Evolutionary conservation across 2,329 filamentous ascomycete species (phyloP), one percentile per base, ranked within the genome.

Genomic region (Grosmannia huntii): DNA sequence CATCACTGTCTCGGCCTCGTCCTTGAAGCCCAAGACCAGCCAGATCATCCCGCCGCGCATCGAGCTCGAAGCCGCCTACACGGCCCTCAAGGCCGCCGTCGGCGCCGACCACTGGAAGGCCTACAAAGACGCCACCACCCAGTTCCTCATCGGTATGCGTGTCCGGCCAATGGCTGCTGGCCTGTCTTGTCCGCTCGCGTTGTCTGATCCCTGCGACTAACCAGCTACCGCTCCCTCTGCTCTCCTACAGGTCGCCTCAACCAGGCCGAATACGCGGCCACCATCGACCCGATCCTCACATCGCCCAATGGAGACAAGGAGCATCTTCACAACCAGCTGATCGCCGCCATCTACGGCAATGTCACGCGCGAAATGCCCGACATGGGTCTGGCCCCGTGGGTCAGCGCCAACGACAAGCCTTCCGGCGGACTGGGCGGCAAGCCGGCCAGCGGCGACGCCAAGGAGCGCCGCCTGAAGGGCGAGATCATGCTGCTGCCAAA

Each of bases 401-500:
- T 87, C 68, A 86, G 83, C 68, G 83, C 84, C 57, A 85, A 86
- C 66, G 84, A 87, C 65, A 87, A 87, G 65, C 83, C 83, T 21
- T 71, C 77, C 21, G 72, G 79, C 12, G 75, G 75, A 49, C 72
- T 78, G 36, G 79, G 79, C 62, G 79, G 74, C 63, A 87, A 87
- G 67, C 80, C 82, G 25, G 76, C 82, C 53, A 81, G 79, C 31
- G 82, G 82, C 31, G 84, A 87, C 75, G 82, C 84, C 38, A 77
- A 80, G 41, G 84, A 87, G 70, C 76, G 83, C 64, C 77, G 78
- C 63, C 69, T 87, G 54, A 87, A 87, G 72, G 81, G 79, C 64
- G 83, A 86, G 66, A 82, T 87, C 60, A 87, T 87, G 84, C 81
- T 84, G 66, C 74, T 87, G 51, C 83, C 82, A n/a, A 81, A 76